Conservation (phyloP, 139 green algal genomes). For the Zygnema circumcarinatum region DNA sequence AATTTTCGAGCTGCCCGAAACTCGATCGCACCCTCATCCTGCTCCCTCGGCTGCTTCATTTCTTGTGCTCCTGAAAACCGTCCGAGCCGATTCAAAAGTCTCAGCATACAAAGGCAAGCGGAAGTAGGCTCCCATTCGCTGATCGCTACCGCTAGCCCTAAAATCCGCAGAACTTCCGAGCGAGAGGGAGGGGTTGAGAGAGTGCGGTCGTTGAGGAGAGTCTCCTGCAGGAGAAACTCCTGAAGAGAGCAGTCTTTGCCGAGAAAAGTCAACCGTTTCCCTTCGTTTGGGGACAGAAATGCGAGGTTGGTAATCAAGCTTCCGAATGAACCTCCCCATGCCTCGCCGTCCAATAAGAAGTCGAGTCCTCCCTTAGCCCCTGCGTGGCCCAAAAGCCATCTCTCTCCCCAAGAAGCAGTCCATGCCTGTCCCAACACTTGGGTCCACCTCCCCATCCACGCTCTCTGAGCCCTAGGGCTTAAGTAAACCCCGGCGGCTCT, state of each 20-base stretch:
- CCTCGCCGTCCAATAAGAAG: too few relatives aligned
- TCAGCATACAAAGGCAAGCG: slow-evolving; percentile 31
- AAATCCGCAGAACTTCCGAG: slow-evolving; percentile 14
- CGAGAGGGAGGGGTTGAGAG: neutral
- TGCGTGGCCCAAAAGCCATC: neutral
- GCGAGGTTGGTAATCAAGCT: too few relatives aligned
- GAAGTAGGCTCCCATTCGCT: slow-evolving; percentile 23
- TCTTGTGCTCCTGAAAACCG: neutral
- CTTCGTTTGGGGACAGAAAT: too few relatives aligned
- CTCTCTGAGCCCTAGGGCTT: neutral
- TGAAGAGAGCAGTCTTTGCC: too few relatives aligned
- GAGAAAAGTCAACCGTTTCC: too few relatives aligned
- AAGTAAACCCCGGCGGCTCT: neutral
- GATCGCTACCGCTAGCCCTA: slow-evolving; percentile 1
- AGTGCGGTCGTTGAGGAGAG: neutral
- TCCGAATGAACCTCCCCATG: too few relatives aligned
- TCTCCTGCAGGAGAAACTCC: neutral
- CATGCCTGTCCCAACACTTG: neutral
- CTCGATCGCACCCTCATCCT: neutral
- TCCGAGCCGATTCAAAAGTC: slow-evolving; percentile 7
- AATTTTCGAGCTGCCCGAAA: neutral
- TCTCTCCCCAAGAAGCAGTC: neutral
- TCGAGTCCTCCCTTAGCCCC: too few relatives aligned
- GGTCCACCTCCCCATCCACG: neutral
- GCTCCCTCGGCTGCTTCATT: neutral